Evolutionary conservation across 768 basidiomycete genomes (phyloP), one percentile per base, ranked within the genome.

Genomic region (Mycena chlorophos): DNA sequence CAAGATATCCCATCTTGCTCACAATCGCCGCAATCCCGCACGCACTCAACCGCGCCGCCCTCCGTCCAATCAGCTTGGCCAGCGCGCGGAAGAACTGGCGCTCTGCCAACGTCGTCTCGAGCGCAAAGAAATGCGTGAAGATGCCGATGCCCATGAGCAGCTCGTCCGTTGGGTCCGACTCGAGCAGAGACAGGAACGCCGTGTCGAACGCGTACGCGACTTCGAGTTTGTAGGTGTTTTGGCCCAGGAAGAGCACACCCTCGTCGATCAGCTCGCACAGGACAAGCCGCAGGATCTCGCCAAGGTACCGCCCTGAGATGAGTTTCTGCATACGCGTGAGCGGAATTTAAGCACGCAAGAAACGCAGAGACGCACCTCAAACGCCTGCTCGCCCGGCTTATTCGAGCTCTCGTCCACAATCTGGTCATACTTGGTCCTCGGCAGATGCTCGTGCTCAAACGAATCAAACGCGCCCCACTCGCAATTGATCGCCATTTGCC

Each of bases 401-500:
- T 98, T 98, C 2, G 94, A 97, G 4, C 83, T 81, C 63, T 96
- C 88, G 65, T 99, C 97, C 22, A 99, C 94, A 62, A 83, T 87
- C 55, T 82, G 75, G 65, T 99, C 97, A 70, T 96, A 98, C 71
- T 94, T 93, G 3, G 95, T 97, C 63, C 97, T 79, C 3, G 96
- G 97, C 10, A 99, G 83, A 69, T 97, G 88, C 68, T 95, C 89
- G 66, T 98, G 94, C 60, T 88, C 84, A 62, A 94, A 93, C 10
- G 94, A 96, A 72, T 99, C 97, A 68, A 99, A 99, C 0, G 96
- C 96, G 56, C 94, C 95, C 89, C 91, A 94, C 84, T 95, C 92
- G 73, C 96, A 96, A 70, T 98, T 98, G 69, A 99, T 98, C 4
- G 87, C 96, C 83, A 99, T 97, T 51, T 88, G 78, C 25, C 76